Evolutionary conservation across 169 alveolate genomes (phyloP).

Genomic region (Plasmodium yoelii): DNA sequence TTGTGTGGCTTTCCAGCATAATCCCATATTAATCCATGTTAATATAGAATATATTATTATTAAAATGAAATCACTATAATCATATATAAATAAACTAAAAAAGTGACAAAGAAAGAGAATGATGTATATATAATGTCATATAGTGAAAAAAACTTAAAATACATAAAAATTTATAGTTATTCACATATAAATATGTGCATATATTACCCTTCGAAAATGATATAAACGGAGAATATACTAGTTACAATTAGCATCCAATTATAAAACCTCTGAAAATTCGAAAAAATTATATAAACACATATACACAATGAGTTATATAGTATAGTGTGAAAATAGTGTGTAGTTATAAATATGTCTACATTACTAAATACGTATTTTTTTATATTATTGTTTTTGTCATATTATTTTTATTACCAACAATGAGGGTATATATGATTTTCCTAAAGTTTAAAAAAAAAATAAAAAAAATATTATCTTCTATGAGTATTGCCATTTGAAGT

Average conservation of each 20-base stretch:
- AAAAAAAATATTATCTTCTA: neutral
- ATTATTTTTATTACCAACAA: conserved; percentile 24
- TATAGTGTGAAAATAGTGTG: neutral
- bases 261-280: conserved; percentile 41
- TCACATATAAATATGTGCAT: neutral
- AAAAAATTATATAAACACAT: neutral
- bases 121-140: neutral
- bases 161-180: neutral
- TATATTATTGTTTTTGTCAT: neutral
- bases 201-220: conserved; percentile 40
- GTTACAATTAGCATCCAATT: conserved; percentile 72
- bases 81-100: conserved; percentile 35
- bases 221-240: conserved; percentile 46
- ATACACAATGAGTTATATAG: neutral
- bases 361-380: neutral
- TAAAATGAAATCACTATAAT: conserved; percentile 4
- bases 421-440: conserved; percentile 52
- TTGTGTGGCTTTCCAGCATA: conserved; percentile 64
- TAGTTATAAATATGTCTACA: neutral
- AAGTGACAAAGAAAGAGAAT: neutral
- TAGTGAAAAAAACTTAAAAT: neutral
- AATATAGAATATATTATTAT: conserved; percentile 21
- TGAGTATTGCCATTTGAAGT: neutral
- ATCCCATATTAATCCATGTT: conserved; percentile 21
- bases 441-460: conserved; percentile 14